Percentiles rank a stretch among this genome's conserved stretches.
phyloP scores from a whole-genome alignment of 2,329 filamentous ascomycete species.

The Stagonosporopsis rhizophila region DNA sequence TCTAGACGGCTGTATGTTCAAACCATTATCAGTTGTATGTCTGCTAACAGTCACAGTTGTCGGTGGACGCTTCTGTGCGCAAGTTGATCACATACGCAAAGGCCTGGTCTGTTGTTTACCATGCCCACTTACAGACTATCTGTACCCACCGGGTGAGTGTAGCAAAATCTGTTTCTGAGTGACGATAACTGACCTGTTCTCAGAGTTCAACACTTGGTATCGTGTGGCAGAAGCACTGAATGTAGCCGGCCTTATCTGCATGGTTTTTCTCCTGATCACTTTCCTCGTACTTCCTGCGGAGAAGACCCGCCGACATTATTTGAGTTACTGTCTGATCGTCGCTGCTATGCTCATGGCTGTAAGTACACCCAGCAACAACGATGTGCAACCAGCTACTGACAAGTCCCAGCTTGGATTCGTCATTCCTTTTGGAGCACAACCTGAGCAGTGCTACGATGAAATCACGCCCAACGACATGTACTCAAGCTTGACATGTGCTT shows the following conservation, averaged over 20 bases:
- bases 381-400: constrained; percentile 12
- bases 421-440: constrained; percentile 79
- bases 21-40: constrained; percentile 2
- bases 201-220: constrained; percentile 64
- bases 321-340: constrained; percentile 84
- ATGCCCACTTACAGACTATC: constrained; percentile 85
- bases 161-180: constrained; percentile 1
- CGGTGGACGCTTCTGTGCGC: constrained; percentile 65
- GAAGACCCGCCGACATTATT: constrained; percentile 89
- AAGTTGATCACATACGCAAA: constrained; percentile 51
- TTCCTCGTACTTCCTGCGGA: constrained; percentile 83
- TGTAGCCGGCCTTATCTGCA: constrained; percentile 73
- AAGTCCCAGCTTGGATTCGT: constrained; percentile 80
- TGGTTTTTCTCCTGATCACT: constrained; percentile 78
- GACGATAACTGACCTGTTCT: constrained; percentile 15
- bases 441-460: constrained; percentile 82
- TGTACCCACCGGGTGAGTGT: constrained; percentile 63
- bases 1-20: constrained; percentile 70
- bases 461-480: constrained; percentile 96
- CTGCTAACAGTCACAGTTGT: constrained; percentile 55
- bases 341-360: constrained; percentile 82
- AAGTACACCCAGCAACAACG: constrained; percentile 49
- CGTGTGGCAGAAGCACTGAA: constrained; percentile 82
- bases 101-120: constrained; percentile 80
- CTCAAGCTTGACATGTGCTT: constrained; percentile 79